phyloP scores from a whole-genome alignment of 2,329 filamentous ascomycete species.

The Phoma sp. region DNA sequence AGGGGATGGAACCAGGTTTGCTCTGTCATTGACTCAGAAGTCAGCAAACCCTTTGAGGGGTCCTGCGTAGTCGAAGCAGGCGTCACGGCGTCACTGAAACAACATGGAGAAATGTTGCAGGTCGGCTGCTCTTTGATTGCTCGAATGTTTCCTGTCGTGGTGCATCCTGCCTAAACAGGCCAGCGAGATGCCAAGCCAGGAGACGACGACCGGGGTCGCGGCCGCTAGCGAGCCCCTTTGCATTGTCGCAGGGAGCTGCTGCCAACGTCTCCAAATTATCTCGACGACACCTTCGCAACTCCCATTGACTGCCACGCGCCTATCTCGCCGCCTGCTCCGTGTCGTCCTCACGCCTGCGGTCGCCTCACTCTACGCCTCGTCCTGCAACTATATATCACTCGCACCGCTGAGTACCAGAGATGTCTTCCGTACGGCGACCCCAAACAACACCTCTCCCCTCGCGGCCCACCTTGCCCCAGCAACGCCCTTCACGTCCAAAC shows the following conservation, averaged over 20 bases:
- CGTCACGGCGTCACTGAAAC: background rate
- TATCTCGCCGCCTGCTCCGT: constrained; percentile 24
- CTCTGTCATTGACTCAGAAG: no score
- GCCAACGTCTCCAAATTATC: constrained; percentile 50
- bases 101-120: background rate
- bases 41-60: background rate
- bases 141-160: constrained; percentile 6
- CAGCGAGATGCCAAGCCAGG: constrained; percentile 38
- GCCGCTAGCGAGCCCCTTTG: constrained; percentile 50
- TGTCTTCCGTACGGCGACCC: constrained; percentile 47
- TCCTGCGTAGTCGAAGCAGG: background rate
- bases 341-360: constrained; percentile 27
- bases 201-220: constrained; percentile 39
- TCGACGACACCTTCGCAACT: constrained; percentile 43
- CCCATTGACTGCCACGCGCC: constrained; percentile 28
- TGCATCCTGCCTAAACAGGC: constrained; percentile 23
- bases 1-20: no score
- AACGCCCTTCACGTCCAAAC: constrained; percentile 19
- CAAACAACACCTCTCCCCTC: constrained; percentile 28
- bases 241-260: constrained; percentile 42
- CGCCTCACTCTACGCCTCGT: constrained; percentile 28
- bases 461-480: constrained; percentile 30
- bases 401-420: constrained; percentile 33
- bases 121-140: background rate
- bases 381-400: constrained; percentile 27